phyloP scores from a whole-genome alignment of 371 early-diverging fungal species.

The Rhizopus delemar region DNA sequence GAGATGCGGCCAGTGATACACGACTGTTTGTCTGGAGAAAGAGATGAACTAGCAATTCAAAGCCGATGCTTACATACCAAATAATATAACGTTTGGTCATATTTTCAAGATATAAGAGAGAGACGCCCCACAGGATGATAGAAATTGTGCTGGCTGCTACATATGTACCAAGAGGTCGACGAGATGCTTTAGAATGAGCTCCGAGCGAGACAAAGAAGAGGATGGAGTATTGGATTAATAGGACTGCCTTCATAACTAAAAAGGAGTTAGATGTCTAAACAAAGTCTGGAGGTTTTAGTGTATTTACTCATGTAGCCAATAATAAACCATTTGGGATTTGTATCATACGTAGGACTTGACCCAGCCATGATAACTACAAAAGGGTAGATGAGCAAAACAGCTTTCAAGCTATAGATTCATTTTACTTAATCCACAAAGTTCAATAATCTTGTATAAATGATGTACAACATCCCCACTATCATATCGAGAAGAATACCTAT shows the following conservation, averaged over 20 bases:
- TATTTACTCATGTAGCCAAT: constrained; percentile 50
- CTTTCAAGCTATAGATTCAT: too few relatives aligned
- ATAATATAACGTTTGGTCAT: constrained; percentile 39
- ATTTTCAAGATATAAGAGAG: constrained; percentile 28
- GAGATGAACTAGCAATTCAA: constrained; percentile 51
- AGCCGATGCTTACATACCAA: constrained; percentile 53
- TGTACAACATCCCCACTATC: constrained; percentile 50
- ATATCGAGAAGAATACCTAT: constrained; percentile 44
- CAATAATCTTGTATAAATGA: constrained; percentile 50
- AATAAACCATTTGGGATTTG: constrained; percentile 38
- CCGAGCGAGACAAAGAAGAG: constrained; percentile 26
- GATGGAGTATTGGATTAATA: constrained; percentile 38
- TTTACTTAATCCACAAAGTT: constrained; percentile 44
- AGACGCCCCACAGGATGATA: constrained; percentile 54
- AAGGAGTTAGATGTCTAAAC: too few relatives aligned
- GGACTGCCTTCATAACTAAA: constrained; percentile 48
- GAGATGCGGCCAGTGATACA: constrained; percentile 59
- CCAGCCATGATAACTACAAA: constrained; percentile 48
- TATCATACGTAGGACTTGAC: constrained; percentile 29
- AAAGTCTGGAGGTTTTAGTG: neutral
- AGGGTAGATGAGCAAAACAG: too few relatives aligned
- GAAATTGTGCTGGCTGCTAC: constrained; percentile 43
- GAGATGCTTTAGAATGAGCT: constrained; percentile 25
- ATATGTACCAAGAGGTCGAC: constrained; percentile 34
- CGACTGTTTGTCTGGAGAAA: constrained; percentile 46